Conservation (phyloP, 768 basidiomycete species). For the Boletus patriciae region DNA sequence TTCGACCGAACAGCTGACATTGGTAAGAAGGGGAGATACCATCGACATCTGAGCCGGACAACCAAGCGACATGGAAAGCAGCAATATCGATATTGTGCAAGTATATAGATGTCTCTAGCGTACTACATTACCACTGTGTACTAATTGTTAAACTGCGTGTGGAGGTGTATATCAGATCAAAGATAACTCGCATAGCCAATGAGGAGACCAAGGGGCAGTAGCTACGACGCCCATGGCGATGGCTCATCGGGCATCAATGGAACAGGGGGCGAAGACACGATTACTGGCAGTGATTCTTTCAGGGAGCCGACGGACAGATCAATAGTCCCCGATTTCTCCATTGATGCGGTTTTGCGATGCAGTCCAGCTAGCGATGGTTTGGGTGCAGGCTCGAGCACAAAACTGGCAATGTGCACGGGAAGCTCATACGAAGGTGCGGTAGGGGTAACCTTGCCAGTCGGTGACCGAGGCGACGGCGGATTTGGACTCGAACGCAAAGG, state of each 20-base stretch:
- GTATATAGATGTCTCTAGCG: constrained; percentile 4
- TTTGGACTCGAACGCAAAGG: constrained; percentile 4
- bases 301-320: constrained; percentile 2
- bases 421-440: constrained; percentile 5
- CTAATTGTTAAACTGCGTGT: not conserved
- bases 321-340: constrained; percentile 2
- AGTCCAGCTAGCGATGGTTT: constrained; percentile 9
- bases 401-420: constrained; percentile 12
- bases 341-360: constrained; percentile 20
- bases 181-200: not conserved
- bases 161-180: constrained; percentile 5
- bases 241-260: constrained; percentile 29
- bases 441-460: not conserved
- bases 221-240: constrained; percentile 31
- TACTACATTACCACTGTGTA: constrained; percentile 12
- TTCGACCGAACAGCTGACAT: constrained; percentile 27
- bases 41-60: not conserved
- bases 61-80: not conserved
- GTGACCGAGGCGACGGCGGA: not conserved
- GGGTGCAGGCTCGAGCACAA: constrained; percentile 29
- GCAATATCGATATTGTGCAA: not conserved
- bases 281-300: constrained; percentile 10
- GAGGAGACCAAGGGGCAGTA: not conserved
- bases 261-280: constrained; percentile 10
- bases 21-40: not conserved